Percentiles rank a stretch among this genome's conserved stretches.
Evolutionary conservation across 345 rosid genomes (phyloP).

Genomic region (Hibiscus tridactylites): DNA sequence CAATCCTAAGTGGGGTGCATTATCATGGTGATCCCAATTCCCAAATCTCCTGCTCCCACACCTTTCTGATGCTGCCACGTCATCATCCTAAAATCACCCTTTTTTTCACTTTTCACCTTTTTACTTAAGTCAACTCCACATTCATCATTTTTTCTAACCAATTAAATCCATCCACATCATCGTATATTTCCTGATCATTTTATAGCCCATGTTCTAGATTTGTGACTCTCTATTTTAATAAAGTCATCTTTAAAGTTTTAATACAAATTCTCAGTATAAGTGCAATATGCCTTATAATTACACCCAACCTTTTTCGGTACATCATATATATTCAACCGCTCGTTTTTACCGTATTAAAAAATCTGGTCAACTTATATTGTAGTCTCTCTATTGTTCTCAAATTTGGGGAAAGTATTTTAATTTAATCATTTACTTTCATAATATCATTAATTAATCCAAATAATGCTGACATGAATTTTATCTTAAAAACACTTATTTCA

Average conservation of each 20-base stretch:
- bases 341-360: too few relatives aligned
- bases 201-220: too few relatives aligned
- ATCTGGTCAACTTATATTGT: background rate
- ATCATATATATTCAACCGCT: slow-evolving; percentile 13
- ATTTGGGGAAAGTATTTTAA: background rate
- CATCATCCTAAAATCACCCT: background rate
- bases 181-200: slow-evolving; percentile 1
- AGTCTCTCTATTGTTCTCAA: background rate
- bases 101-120: slow-evolving; percentile 18
- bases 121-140: slow-evolving; percentile 31
- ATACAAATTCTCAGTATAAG: too few relatives aligned
- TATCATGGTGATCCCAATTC: slow-evolving; percentile 51
- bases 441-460: background rate
- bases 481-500: too few relatives aligned
- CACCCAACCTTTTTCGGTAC: background rate
- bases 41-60: background rate
- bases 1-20: slow-evolving; percentile 79
- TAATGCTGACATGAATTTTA: background rate
- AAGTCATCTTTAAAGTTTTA: too few relatives aligned
- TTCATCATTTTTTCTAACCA: slow-evolving; percentile 25
- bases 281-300: too few relatives aligned
- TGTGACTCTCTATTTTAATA: too few relatives aligned
- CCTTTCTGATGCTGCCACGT: slow-evolving; percentile 16
- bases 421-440: background rate
- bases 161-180: slow-evolving; percentile 39